Evolutionary conservation across 345 rosid species (phyloP).

Genomic region (Psidium guajava): DNA sequence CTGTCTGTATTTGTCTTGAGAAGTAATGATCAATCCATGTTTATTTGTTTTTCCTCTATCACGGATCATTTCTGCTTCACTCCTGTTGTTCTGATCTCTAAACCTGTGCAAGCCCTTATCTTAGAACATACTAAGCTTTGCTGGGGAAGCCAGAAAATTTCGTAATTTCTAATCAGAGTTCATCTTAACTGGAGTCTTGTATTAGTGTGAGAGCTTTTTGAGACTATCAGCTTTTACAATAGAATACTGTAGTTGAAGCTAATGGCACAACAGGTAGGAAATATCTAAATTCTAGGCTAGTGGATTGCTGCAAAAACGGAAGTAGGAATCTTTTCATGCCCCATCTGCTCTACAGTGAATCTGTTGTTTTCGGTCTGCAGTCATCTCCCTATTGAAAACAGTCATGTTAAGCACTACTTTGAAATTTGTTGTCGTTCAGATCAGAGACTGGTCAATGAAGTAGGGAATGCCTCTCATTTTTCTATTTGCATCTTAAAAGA

Average conservation of each 20-base stretch:
- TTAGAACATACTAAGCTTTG: neutral
- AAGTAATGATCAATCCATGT: neutral
- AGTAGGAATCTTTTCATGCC: neutral
- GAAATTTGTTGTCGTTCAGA: neutral
- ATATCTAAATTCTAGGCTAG: neutral
- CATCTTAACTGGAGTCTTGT: neutral
- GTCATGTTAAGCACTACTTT: neutral
- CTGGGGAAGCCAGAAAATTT: neutral
- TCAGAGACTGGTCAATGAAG: neutral
- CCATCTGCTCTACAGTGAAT: neutral
- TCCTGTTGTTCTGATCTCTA: neutral
- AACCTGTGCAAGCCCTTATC: neutral
- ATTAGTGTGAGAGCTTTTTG: neutral
- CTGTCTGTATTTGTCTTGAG: neutral
- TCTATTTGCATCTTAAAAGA: neutral
- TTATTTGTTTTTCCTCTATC: neutral
- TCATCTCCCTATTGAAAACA: neutral
- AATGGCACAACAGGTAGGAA: neutral
- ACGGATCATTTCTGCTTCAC: neutral
- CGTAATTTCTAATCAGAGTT: neutral
- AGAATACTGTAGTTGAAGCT: neutral
- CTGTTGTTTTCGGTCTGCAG: neutral
- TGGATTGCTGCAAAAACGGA: neutral
- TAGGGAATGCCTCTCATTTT: neutral
- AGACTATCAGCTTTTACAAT: neutral